Evolutionary conservation across 1,284 basidiomycete genomes (phyloP), one percentile per base, ranked within the genome.

Genomic region (Sparassis latifolia): DNA sequence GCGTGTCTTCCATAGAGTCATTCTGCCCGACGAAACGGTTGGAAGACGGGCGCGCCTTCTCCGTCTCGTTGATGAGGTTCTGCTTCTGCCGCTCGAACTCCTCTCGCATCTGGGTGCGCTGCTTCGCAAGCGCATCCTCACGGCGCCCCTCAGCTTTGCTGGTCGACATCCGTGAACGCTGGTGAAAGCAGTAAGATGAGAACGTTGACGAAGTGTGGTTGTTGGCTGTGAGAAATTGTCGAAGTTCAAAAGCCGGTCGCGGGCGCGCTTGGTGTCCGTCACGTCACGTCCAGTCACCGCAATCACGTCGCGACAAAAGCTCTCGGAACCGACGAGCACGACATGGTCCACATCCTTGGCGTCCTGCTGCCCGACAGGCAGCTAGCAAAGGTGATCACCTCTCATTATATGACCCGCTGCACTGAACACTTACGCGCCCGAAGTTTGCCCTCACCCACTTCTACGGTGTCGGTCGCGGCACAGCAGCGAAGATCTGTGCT

Each of bases 11-110:
- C 75, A 98, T 85, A 3, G 89, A 92, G 65, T 98, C 96, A 68
- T 92, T 86, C 68, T 97, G 92, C 3, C 90, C 89, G 27, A 95
- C 87, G 67, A 99, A 99, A 51, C 94, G 89, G 63, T 89, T 87
- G 0, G 80, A 72, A 0, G 89, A 90, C 4, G 89, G 84, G 50
- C 89, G 82, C 53, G 88, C 79, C 69, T 92, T 90, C 72, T 91
- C 89, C 2, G 87, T 90, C 68, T 89, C 87, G 55, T 76, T 80
- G 57, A 89, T 82, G 63, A 96, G 82, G 42, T 79, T 82, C 58
- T 87, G 83, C 64, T 92, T 93, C 66, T 95, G 89, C n/a, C 89
- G 80, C 60, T 93, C 89, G 61, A 83, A 96, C 48, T 92, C 89
- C 62, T 92, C 88, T 62, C 90, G 82, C 76, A 89, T 86, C 61